Evolutionary conservation across 1,139 yeast species (phyloP), one percentile per base, ranked within the genome.

Genomic region (Yamadazyma aaseri): DNA sequence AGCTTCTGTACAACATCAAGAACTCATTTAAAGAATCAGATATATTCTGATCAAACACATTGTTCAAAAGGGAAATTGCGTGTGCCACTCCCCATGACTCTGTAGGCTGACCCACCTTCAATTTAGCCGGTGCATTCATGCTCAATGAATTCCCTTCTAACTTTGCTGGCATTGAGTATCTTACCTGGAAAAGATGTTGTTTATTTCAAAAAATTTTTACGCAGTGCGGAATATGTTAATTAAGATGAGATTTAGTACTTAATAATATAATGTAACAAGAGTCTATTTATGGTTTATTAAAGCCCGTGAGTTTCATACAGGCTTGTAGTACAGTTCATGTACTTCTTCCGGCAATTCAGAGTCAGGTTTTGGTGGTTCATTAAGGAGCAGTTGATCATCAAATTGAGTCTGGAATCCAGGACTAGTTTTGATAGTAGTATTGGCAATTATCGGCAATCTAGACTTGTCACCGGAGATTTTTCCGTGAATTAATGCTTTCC

Each of bases 391-490:
- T 3, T 17, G 21, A 3, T 17, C 17, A 6, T 45, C 49, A 32
- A 57, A 56, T 8, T 48, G 40, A 0, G 40, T 38, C 8, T 35
- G 33, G 29, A 27, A 48, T 1, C 56, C 59, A 4, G 84, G 67
- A 45, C 90, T 67, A 39, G 65, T 61, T 26, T 67, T 41, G 53
- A 86, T 66, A 33, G 95, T 79, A 41, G 87, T 68, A 76, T 86
- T 87, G 46, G 31, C 33, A 22, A 50, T 56, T 15, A 14, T 40
- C 3, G 79, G 73, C 49, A 83, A 67, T 33, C 71, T 71, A 47
- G 76, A 78, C 23, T 71, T 69, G 14, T 41, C 40, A 10, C 29
- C 32, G n/a, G 23, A 17, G 35, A 72, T 58, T 51, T 79, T 65
- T 21, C 78, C 78, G 27, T 54, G 47, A 41, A 86, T 65, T 49